These are phyloP conservation scores for Galerina marginata DNA, from an alignment of 768 basidiomycete genomes.

Conservation along the genomic window DNA sequence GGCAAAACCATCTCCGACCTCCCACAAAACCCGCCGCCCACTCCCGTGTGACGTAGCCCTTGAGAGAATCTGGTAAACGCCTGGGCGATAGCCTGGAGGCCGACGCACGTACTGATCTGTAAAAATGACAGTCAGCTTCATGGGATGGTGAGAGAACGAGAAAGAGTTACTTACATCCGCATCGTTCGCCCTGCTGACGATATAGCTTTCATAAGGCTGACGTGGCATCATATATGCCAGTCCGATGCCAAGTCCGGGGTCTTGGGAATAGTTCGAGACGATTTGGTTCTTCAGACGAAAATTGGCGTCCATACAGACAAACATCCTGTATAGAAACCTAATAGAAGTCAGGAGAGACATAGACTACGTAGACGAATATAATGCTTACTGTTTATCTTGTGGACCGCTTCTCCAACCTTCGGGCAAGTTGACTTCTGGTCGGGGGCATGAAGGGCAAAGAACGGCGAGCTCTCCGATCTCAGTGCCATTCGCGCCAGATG, in stretches of 20 bases:
- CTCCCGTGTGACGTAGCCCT: constrained; percentile 28
- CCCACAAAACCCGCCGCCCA: constrained; percentile 27
- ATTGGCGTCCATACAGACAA: neutral
- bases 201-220: neutral
- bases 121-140: neutral
- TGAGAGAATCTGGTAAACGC: constrained; percentile 27
- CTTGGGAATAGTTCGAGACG: constrained; percentile 9
- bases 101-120: constrained; percentile 33
- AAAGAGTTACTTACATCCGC: constrained; percentile 2
- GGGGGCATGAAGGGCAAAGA: constrained; percentile 4
- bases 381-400: neutral
- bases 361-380: neutral
- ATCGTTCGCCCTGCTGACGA: constrained; percentile 1
- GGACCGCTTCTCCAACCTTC: constrained; percentile 2
- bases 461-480: neutral
- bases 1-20: constrained; percentile 28
- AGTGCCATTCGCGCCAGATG: neutral
- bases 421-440: constrained; percentile 1
- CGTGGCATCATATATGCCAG: constrained; percentile 8
- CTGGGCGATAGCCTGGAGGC: constrained; percentile 29
- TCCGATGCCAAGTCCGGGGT: constrained; percentile 2
- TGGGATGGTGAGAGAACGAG: neutral
- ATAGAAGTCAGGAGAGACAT: neutral
- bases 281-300: constrained; percentile 6
- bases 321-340: neutral